A percentile compares a stretch with the other conserved stretches of the same genome.
phyloP scores from a whole-genome alignment of 2,329 filamentous ascomycete genomes.

The Cadophora gregata region DNA sequence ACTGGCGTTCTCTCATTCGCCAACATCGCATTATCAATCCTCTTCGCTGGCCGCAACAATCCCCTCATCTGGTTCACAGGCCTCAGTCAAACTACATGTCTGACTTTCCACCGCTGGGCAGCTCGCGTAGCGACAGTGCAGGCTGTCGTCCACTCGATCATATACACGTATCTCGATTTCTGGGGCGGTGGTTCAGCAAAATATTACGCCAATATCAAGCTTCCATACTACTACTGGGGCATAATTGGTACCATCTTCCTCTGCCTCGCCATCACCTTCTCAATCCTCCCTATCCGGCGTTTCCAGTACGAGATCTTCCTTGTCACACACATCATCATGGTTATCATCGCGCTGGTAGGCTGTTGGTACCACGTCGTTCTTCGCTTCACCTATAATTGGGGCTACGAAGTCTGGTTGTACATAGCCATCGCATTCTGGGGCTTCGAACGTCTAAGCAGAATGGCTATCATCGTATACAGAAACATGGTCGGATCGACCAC shows the following conservation, averaged over 20 bases:
- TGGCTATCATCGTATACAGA: constrained; percentile 10
- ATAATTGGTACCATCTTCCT: constrained; percentile 46
- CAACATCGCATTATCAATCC: constrained; percentile 30
- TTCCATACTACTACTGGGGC: constrained; percentile 53
- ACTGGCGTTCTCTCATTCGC: constrained; percentile 31
- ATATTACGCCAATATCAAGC: constrained; percentile 39
- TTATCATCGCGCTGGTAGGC: constrained; percentile 29
- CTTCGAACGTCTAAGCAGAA: constrained; percentile 46
- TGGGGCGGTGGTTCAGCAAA: constrained; percentile 33
- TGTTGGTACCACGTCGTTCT: constrained; percentile 46
- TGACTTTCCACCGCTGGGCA: constrained; percentile 57
- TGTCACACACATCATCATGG: constrained; percentile 30
- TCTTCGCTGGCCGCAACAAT: constrained; percentile 34
- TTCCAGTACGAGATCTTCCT: constrained; percentile 37
- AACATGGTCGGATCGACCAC: constrained; percentile 4
- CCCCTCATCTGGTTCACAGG: constrained; percentile 31
- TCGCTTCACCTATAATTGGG: constrained; percentile 46
- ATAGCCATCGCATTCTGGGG: constrained; percentile 51
- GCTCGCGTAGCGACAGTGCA: constrained; percentile 53
- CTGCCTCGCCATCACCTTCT: constrained; percentile 30
- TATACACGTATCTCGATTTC: constrained; percentile 45
- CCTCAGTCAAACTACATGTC: constrained; percentile 55
- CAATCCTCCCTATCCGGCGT: constrained; percentile 47
- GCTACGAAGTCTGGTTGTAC: constrained; percentile 47
- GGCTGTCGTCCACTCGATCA: constrained; percentile 53